Percentiles rank a stretch among this genome's conserved stretches.
Evolutionary conservation across 768 basidiomycete species (phyloP).

Genomic region (Phaeolepiota aurea): DNA sequence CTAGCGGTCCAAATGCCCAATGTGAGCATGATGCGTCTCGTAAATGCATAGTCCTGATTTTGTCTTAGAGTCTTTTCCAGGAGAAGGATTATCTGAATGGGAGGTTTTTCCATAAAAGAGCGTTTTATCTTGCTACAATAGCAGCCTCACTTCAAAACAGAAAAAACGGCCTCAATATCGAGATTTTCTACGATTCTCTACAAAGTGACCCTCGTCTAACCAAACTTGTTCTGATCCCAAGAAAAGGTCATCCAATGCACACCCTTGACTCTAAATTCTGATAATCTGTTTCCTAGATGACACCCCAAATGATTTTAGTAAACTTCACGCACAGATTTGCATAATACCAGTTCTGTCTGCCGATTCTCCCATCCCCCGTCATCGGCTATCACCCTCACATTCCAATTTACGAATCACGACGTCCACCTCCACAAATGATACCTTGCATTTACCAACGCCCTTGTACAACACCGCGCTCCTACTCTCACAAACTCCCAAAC

Average conservation of each 20-base stretch:
- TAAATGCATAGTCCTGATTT: constrained; percentile 7
- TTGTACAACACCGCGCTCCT: constrained; percentile 75
- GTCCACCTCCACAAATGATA: constrained; percentile 11
- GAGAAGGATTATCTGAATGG: constrained; percentile 91
- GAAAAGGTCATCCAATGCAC: constrained; percentile 31
- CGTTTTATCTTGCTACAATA: constrained; percentile 80
- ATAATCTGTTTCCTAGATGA: constrained; percentile 31
- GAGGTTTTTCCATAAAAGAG: constrained; percentile 87
- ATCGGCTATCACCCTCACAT: constrained; percentile 65
- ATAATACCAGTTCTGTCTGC: constrained; percentile 63
- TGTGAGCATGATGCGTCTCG: constrained; percentile 30
- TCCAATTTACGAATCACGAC: constrained; percentile 39
- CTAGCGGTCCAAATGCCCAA: constrained; percentile 82
- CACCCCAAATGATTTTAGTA: constrained; percentile 50
- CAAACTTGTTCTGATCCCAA: constrained; percentile 51
- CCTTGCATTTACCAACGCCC: constrained; percentile 41
- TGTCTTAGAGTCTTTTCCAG: constrained; percentile 69
- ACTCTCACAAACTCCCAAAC: constrained; percentile 34
- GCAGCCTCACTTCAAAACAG: constrained; percentile 48
- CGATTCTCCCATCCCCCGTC: constrained; percentile 54
- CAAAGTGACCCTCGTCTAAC: constrained; percentile 58
- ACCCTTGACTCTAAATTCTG: constrained; percentile 17
- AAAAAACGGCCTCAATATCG: constrained; percentile 40
- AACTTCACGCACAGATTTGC: constrained; percentile 62
- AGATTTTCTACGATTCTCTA: constrained; percentile 52